phyloP scores from a whole-genome alignment of 2,329 filamentous ascomycete genomes.

The Madurella mycetomatis region DNA sequence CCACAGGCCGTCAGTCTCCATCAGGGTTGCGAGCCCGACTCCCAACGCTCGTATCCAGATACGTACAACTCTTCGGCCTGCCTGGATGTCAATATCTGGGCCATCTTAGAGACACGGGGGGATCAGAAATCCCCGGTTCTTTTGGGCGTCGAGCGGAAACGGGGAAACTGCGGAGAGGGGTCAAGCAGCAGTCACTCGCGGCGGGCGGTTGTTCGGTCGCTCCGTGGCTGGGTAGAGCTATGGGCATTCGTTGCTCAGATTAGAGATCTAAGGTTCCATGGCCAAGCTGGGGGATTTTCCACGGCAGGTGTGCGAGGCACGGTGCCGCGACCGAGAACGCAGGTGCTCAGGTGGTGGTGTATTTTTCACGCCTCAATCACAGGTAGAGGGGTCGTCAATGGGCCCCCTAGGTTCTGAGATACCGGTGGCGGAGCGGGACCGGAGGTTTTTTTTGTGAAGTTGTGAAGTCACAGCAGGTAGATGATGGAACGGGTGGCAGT shows the following conservation, averaged over 20 bases:
- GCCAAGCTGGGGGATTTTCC: background rate
- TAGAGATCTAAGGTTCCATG: constrained; percentile 6
- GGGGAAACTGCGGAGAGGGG: constrained; percentile 5
- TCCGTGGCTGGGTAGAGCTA: background rate
- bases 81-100: constrained; percentile 67
- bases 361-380: constrained; percentile 7
- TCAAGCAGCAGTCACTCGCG: constrained; percentile 14
- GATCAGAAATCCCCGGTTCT: constrained; percentile 4
- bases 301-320: background rate
- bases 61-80: constrained; percentile 87
- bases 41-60: constrained; percentile 5
- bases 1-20: constrained; percentile 12
- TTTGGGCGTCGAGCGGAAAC: constrained; percentile 8
- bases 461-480: background rate
- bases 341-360: constrained; percentile 1
- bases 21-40: background rate
- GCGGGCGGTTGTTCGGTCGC: background rate
- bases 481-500: too few relatives aligned
- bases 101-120: constrained; percentile 48
- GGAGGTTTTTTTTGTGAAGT: background rate
- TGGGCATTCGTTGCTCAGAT: background rate
- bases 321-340: background rate
- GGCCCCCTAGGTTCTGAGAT: background rate
- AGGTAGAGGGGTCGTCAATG: constrained; percentile 11
- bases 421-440: background rate